Evolutionary conservation across 768 basidiomycete species (phyloP).

Genomic region (Suillus sp.): DNA sequence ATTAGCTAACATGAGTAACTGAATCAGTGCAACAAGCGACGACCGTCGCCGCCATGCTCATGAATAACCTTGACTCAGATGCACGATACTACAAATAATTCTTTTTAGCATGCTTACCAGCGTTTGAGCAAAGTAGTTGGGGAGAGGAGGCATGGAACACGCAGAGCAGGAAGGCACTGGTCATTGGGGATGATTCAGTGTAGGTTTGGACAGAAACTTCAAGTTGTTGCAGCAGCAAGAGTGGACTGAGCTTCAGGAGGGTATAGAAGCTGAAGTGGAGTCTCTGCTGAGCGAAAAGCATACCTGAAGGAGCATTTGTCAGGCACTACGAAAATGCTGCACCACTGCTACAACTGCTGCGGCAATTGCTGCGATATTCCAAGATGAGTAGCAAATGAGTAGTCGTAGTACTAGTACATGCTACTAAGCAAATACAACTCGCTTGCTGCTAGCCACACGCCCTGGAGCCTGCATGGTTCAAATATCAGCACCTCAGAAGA

Average conservation of each 20-base stretch:
- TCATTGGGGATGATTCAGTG: slow-evolving; percentile 79
- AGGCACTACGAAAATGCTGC: no score
- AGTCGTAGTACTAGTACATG: no score
- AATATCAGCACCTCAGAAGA: no score
- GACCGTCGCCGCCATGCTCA: slow-evolving; percentile 82
- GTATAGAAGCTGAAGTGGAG: slow-evolving; percentile 27
- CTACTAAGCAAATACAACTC: no score
- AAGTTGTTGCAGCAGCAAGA: slow-evolving; percentile 39
- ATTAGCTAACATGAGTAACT: no score
- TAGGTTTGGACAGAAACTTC: slow-evolving; percentile 65
- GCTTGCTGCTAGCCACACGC: no score
- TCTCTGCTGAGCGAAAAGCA: slow-evolving; percentile 20
- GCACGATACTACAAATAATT: slow-evolving; percentile 86
- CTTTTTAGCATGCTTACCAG: slow-evolving; percentile 76
- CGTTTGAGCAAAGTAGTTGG: slow-evolving; percentile 46
- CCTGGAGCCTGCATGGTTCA: no score
- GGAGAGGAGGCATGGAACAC: slow-evolving; percentile 46
- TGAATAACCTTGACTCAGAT: slow-evolving; percentile 74
- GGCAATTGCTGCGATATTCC: no score
- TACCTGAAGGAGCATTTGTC: no score
- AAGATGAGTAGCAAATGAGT: no score
- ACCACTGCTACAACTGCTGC: no score
- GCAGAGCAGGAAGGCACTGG: slow-evolving; percentile 76
- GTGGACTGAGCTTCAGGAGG: slow-evolving; percentile 28
- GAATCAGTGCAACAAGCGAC: no score